These are phyloP conservation scores for Schizosaccharomyces octosporus DNA, from an alignment of 805 yeast genomes.

Conservation along the genomic window DNA sequence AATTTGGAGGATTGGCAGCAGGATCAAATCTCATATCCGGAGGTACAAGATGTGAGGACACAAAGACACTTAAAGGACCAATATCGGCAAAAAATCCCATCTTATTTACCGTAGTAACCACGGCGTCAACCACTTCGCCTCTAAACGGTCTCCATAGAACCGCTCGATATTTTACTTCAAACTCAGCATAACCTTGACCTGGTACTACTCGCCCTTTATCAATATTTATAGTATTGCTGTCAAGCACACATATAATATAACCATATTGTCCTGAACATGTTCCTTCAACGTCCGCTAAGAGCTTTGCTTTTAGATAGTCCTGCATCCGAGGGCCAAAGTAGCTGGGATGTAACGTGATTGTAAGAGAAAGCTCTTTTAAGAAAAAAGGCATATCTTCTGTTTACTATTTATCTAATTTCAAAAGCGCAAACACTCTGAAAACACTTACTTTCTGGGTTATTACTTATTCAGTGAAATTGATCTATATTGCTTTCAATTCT, in stretches of 20 bases:
- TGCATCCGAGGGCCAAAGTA: conserved; percentile 96
- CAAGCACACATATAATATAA: conserved; percentile 84
- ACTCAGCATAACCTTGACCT: conserved; percentile 81
- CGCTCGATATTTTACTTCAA: conserved; percentile 85
- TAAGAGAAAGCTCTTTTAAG: conserved; percentile 64
- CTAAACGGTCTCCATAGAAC: conserved; percentile 96
- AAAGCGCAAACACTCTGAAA: no score
- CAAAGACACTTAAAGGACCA: conserved; percentile 86
- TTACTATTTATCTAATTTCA: not conserved
- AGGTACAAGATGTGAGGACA: conserved; percentile 83
- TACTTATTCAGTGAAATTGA: no score
- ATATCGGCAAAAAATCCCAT: conserved; percentile 97
- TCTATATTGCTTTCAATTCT: no score
- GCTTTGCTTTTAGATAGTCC: conserved; percentile 67
- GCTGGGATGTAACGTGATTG: conserved; percentile 86
- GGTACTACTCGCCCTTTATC: conserved; percentile 86
- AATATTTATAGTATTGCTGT: conserved; percentile 79
- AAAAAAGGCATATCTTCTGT: not conserved
- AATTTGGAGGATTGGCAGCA: conserved; percentile 94
- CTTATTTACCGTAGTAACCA: conserved; percentile 74
- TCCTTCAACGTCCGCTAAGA: conserved; percentile 89
- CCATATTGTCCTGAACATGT: conserved; percentile 98
- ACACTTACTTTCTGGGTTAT: no score
- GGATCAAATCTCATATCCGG: conserved; percentile 84
- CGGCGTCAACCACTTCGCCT: conserved; percentile 95